Percentiles rank a stretch among this genome's conserved stretches.
Evolutionary conservation across 768 basidiomycete species (phyloP).

Genomic region (Boletus eberwhitei): DNA sequence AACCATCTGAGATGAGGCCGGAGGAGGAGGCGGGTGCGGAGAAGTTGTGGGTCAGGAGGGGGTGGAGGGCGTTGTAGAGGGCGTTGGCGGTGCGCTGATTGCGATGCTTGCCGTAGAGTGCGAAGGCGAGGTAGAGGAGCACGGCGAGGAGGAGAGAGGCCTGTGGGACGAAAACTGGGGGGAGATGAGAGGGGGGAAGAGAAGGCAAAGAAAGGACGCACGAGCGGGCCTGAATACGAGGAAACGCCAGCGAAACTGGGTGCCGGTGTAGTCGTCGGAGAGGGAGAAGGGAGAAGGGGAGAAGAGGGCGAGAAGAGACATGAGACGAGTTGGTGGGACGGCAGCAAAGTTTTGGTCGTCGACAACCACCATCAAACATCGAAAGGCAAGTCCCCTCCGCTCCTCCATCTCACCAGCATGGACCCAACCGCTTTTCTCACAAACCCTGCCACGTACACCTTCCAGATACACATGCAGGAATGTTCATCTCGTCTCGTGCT

Average conservation of each 20-base stretch:
- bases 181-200: background rate
- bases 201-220: constrained; percentile 26
- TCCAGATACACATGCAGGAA: constrained; percentile 33
- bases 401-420: constrained; percentile 13
- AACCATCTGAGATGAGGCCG: constrained; percentile 62
- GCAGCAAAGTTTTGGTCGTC: background rate
- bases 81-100: constrained; percentile 61
- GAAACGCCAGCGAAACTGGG: constrained; percentile 69
- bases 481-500: constrained; percentile 3
- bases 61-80: constrained; percentile 61
- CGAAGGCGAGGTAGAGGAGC: constrained; percentile 53
- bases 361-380: constrained; percentile 10
- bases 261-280: constrained; percentile 64
- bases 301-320: constrained; percentile 20
- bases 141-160: constrained; percentile 50
- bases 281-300: constrained; percentile 6
- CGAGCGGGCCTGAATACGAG: constrained; percentile 80
- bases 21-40: constrained; percentile 53
- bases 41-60: constrained; percentile 70
- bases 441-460: constrained; percentile 16
- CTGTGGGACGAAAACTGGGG: constrained; percentile 64
- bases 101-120: constrained; percentile 54
- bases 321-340: background rate
- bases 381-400: constrained; percentile 14
- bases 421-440: constrained; percentile 22